Evolutionary conservation across 495 filamentous ascomycete species (phyloP).

Genomic region (Cenococcum geophilum): DNA sequence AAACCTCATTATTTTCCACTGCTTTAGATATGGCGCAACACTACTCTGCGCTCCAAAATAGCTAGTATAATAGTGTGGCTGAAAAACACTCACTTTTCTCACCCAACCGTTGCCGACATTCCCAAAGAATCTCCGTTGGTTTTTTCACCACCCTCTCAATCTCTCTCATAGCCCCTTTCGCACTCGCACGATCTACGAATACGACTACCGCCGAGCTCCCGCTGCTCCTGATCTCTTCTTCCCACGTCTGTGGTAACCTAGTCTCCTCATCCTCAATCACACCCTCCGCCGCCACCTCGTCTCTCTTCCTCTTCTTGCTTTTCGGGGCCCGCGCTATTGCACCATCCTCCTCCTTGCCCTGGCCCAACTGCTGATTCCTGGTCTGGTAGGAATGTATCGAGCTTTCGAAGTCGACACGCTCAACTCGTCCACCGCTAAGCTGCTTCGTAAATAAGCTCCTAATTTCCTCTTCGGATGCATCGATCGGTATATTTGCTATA

Average conservation of each 20-base stretch:
- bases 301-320: slow-evolving; percentile 42
- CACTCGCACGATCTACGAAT: slow-evolving; percentile 74
- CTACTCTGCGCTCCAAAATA: neutral
- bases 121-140: slow-evolving; percentile 44
- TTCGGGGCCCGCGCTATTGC: slow-evolving; percentile 6
- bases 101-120: slow-evolving; percentile 50
- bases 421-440: slow-evolving; percentile 63
- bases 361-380: slow-evolving; percentile 30
- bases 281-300: slow-evolving; percentile 42
- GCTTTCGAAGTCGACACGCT: slow-evolving; percentile 64
- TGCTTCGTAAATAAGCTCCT: slow-evolving; percentile 64
- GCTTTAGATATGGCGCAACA: neutral
- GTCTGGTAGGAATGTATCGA: slow-evolving; percentile 8
- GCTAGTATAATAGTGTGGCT: neutral
- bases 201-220: slow-evolving; percentile 73
- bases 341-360: slow-evolving; percentile 64
- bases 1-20: neutral
- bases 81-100: slow-evolving; percentile 17
- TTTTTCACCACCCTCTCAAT: slow-evolving; percentile 56
- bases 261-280: slow-evolving; percentile 42
- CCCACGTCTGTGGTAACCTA: slow-evolving; percentile 64
- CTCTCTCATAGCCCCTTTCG: slow-evolving; percentile 65
- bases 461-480: slow-evolving; percentile 71
- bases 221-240: slow-evolving; percentile 60
- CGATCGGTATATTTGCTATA: slow-evolving; percentile 78